Evolutionary conservation across 139 green algal genomes (phyloP), one percentile per base, ranked within the genome.

Genomic region (Closterium sp.): DNA sequence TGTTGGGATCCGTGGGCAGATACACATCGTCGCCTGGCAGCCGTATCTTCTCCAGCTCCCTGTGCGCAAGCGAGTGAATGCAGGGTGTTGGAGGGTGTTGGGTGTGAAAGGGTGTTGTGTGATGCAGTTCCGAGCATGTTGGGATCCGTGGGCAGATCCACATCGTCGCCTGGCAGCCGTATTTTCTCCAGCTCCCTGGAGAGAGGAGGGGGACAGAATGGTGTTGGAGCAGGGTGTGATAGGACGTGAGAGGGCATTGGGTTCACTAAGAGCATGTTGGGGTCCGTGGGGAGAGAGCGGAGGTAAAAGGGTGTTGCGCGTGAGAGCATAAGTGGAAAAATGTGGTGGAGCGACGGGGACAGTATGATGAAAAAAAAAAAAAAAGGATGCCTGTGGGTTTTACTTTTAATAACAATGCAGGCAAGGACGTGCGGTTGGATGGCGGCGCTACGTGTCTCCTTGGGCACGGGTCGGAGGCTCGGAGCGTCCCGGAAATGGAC

Each of bases 111-210:
- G 38, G 38, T 50, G 38, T 50, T 13, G 38, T 11, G 38, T 50
- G 38, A 13, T 50, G n/a, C n/a, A n/a, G n/a, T n/a, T n/a, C n/a
- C 96, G 0, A 95, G 93, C 92, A 86, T 70, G n/a, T 98, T 92
- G 0, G 97, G 96, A 94, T 98, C 97, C 30, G 96, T 98, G 32
- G 98, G 98, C 88, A 99, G 91, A 94, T 99, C 99, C 32, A 99
- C 95, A 94, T 99, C 97, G 24, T 89, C 24, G 0, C 96, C 88
- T 10, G 30, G n/a, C 85, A 95, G 50, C n/a, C 27, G 1, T 11
- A 97, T 91, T 87, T 91, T 91, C 27, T 87, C 31, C 92, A 98
- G 92, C 86, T 95, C 96, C 89, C 93, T 93, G 28, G n/a, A n/a
- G n/a, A n/a, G n/a, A n/a, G n/a, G n/a, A n/a, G n/a, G n/a, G n/a